Conservation (phyloP, 75 land plant species). For the Cunninghamia lanceolata region DNA sequence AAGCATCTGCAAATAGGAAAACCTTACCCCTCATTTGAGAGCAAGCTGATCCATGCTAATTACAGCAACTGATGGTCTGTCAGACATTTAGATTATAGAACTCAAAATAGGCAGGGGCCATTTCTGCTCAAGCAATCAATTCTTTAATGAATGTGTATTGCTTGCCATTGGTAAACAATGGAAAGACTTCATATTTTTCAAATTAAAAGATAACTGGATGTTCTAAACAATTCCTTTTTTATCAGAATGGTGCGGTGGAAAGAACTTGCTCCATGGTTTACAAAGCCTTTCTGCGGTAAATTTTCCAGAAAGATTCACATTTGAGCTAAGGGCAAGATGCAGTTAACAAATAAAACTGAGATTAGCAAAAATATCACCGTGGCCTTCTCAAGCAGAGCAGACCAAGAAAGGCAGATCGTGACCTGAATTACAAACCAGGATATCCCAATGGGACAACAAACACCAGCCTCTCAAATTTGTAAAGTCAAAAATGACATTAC, state of each 20-base stretch:
- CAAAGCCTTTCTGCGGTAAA: conserved; percentile 1
- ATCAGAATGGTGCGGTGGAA: background rate
- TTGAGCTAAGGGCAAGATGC: background rate
- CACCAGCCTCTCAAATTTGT: conserved; percentile 7
- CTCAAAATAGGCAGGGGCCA: background rate
- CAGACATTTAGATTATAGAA: background rate
- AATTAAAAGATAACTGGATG: conserved; percentile 8
- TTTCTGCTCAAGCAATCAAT: background rate
- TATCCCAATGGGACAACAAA: background rate
- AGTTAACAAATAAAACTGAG: conserved; percentile 2
- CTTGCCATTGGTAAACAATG: background rate
- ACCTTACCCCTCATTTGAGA: background rate
- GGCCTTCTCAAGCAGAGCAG: background rate
- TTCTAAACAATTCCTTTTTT: background rate
- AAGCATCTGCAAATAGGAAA: background rate
- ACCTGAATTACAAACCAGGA: conserved; percentile 9
- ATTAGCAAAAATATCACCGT: conserved; percentile 1
- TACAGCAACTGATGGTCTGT: background rate
- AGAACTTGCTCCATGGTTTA: conserved; percentile 2
- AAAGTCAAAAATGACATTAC: conserved; percentile 11
- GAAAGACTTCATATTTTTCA: conserved; percentile 7
- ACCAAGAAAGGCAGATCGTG: background rate
- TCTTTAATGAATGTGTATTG: background rate
- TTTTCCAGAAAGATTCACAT: background rate
- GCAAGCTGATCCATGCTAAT: conserved; percentile 1